phyloP scores from a whole-genome alignment of 768 basidiomycete genomes.

The Pulveroboletus sp. region DNA sequence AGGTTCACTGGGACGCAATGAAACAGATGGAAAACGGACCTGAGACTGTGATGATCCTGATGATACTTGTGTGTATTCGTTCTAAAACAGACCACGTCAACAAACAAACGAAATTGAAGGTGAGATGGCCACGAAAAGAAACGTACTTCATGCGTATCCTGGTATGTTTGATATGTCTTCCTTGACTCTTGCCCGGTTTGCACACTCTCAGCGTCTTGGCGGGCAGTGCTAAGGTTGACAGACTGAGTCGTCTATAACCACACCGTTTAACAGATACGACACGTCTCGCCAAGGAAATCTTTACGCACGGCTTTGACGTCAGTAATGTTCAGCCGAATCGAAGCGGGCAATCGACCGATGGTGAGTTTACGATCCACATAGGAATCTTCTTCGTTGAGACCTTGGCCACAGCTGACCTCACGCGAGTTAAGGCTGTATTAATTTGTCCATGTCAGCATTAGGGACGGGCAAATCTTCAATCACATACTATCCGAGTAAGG shows the following conservation, averaged over 20 bases:
- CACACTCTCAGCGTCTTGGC: slow-evolving; percentile 3
- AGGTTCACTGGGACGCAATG: neutral
- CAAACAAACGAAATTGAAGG: too few relatives aligned
- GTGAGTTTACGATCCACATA: slow-evolving; percentile 3
- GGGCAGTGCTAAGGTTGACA: slow-evolving; percentile 8
- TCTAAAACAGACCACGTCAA: slow-evolving; percentile 9
- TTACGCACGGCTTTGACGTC: slow-evolving; percentile 20
- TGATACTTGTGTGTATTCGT: slow-evolving; percentile 14
- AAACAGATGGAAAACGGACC: neutral
- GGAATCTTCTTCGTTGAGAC: slow-evolving; percentile 27
- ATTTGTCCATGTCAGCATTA: neutral
- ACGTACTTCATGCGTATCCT: slow-evolving; percentile 13
- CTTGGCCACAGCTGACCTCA: slow-evolving; percentile 12
- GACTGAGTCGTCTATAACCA: slow-evolving; percentile 15
- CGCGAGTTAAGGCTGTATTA: slow-evolving; percentile 29
- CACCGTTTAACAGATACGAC: neutral
- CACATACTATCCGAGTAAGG: slow-evolving; percentile 25
- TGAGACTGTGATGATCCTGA: slow-evolving; percentile 19
- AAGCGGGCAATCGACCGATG: neutral
- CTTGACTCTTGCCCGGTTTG: slow-evolving; percentile 9
- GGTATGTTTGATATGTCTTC: slow-evolving; percentile 8
- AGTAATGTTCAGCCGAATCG: slow-evolving; percentile 12
- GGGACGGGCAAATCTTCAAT: neutral
- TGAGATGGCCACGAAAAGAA: too few relatives aligned
- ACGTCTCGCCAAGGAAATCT: neutral